Percentiles rank a stretch among this genome's conserved stretches.
phyloP scores from a whole-genome alignment of 495 filamentous ascomycete genomes.

The Talaromyces proteolyticus region DNA sequence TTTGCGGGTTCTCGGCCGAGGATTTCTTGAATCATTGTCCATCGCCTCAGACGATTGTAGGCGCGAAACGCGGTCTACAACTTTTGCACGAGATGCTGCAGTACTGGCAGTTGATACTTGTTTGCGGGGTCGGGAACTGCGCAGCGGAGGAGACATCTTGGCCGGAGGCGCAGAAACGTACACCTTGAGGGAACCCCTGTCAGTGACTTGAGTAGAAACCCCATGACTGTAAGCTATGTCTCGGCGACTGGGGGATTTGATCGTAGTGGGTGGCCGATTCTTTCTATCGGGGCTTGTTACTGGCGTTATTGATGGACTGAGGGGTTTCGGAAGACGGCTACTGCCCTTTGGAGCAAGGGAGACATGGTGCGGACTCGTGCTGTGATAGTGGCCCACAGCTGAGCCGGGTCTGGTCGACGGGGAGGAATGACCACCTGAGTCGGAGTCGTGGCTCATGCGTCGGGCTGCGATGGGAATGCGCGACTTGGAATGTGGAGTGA shows the following conservation, averaged over 20 bases:
- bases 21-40: slow-evolving; percentile 22
- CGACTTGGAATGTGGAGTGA: slow-evolving; percentile 44
- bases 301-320: slow-evolving; percentile 19
- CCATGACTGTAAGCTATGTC: slow-evolving; percentile 23
- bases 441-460: slow-evolving; percentile 40
- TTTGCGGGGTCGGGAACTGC: slow-evolving; percentile 76
- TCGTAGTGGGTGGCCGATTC: slow-evolving; percentile 25
- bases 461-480: slow-evolving; percentile 52
- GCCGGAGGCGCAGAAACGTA: slow-evolving; percentile 58
- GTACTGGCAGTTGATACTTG: slow-evolving; percentile 71
- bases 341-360: slow-evolving; percentile 36
- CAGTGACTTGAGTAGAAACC: slow-evolving; percentile 26
- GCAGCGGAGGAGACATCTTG: slow-evolving; percentile 66
- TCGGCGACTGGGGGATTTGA: slow-evolving; percentile 24
- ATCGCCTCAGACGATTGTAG: slow-evolving; percentile 26
- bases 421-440: slow-evolving; percentile 30
- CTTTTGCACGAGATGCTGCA: slow-evolving; percentile 57
- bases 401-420: slow-evolving; percentile 38
- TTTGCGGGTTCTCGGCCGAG: slow-evolving; percentile 34
- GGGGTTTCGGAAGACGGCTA: slow-evolving; percentile 40
- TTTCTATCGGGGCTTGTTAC: slow-evolving; percentile 15
- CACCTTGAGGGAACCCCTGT: slow-evolving; percentile 52
- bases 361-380: slow-evolving; percentile 11
- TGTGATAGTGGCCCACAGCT: slow-evolving; percentile 30
- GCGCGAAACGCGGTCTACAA: slow-evolving; percentile 40